Percentiles rank a stretch among this genome's conserved stretches.
Conservation (phyloP, 768 basidiomycete species). For the Mycena epipterygia region DNA sequence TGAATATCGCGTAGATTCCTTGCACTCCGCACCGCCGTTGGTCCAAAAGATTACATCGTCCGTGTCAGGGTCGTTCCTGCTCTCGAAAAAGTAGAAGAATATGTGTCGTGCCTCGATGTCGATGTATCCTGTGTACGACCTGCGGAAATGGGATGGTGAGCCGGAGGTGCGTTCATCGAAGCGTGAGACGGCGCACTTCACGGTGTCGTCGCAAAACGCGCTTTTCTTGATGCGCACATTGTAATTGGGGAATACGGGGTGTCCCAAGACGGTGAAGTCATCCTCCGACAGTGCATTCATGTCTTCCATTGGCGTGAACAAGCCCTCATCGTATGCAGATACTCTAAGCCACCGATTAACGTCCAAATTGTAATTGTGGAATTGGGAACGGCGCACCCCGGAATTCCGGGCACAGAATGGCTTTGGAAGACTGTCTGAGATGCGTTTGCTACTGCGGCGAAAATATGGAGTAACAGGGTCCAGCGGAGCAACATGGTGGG, state of each 20-base stretch:
- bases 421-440: constrained; percentile 4
- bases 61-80: constrained; percentile 68
- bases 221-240: constrained; percentile 57
- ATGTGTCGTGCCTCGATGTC: constrained; percentile 73
- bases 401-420: not conserved
- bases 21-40: constrained; percentile 53
- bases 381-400: not conserved
- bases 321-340: constrained; percentile 34
- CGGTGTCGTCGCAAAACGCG: constrained; percentile 56
- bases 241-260: constrained; percentile 61
- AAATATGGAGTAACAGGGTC: not conserved
- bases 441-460: not conserved
- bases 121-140: constrained; percentile 76
- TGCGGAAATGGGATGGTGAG: constrained; percentile 34
- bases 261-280: constrained; percentile 53
- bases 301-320: constrained; percentile 35
- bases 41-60: constrained; percentile 76
- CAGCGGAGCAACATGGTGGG: constrained; percentile 8
- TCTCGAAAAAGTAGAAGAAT: constrained; percentile 87
- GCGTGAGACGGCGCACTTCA: constrained; percentile 45
- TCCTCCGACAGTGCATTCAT: constrained; percentile 41
- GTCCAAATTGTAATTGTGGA: not conserved
- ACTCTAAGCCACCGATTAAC: not conserved
- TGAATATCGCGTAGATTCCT: not conserved
- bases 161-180: not conserved